Evolutionary conservation across 2,329 filamentous ascomycete genomes (phyloP).

Genomic region (Fusarium mexicanum): DNA sequence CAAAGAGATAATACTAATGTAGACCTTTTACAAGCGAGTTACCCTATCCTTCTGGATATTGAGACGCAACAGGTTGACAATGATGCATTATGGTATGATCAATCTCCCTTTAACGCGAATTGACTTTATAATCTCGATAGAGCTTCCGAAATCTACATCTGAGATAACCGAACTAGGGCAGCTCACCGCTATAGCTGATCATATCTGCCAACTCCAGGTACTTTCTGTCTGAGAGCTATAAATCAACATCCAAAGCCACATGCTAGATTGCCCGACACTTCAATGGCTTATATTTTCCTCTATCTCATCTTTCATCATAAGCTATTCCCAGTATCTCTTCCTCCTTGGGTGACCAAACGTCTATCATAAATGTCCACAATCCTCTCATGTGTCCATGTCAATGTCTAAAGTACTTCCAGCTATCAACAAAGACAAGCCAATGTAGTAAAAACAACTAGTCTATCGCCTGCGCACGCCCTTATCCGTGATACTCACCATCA

Average conservation of each 20-base stretch:
- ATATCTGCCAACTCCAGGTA: neutral
- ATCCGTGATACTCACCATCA: constrained; percentile 13
- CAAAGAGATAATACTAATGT: neutral
- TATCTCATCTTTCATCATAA: neutral
- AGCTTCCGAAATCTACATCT: neutral
- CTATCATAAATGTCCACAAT: constrained; percentile 39
- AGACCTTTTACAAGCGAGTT: neutral
- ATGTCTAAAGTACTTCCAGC: constrained; percentile 34
- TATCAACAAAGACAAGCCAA: constrained; percentile 31
- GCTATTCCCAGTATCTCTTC: neutral
- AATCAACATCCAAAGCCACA: neutral
- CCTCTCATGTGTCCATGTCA: constrained; percentile 26
- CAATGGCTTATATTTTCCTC: neutral
- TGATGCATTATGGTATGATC: neutral
- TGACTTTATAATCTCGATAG: neutral
- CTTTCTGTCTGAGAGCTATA: neutral
- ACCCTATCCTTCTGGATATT: neutral
- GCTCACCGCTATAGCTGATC: neutral
- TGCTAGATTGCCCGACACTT: neutral
- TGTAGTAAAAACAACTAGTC: constrained; percentile 13
- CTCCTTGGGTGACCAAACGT: constrained; percentile 33
- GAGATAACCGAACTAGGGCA: neutral
- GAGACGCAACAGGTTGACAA: neutral
- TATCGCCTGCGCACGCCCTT: constrained; percentile 24
- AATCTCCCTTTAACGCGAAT: neutral